phyloP scores from a whole-genome alignment of 768 basidiomycete species.

The Kwoniella pini region DNA sequence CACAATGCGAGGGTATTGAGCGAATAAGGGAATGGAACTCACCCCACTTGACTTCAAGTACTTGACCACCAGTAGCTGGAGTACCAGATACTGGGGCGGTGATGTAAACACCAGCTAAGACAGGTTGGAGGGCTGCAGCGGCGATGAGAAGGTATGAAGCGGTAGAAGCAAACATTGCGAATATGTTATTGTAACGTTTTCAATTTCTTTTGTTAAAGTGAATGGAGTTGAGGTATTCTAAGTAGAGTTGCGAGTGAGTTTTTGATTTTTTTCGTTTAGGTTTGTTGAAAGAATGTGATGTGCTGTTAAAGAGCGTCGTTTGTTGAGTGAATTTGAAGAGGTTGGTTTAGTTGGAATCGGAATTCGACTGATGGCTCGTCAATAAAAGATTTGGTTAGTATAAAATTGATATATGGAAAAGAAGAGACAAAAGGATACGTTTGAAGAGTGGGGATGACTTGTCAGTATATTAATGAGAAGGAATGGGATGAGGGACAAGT shows the following conservation, averaged over 20 bases:
- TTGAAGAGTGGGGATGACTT: conserved; percentile 1
- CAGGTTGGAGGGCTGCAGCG: conserved; percentile 34
- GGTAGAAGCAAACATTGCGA: conserved; percentile 37
- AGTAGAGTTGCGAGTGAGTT: too few relatives aligned
- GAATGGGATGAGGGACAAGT: not conserved
- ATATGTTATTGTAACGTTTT: conserved; percentile 4
- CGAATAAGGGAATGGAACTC: too few relatives aligned
- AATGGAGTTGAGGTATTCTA: not conserved
- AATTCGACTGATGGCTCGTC: conserved; percentile 12
- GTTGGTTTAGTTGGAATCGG: conserved; percentile 13
- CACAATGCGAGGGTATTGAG: too few relatives aligned
- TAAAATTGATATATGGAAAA: not conserved
- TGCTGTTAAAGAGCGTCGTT: not conserved
- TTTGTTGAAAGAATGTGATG: not conserved
- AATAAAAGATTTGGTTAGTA: not conserved
- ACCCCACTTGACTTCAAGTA: conserved; percentile 51
- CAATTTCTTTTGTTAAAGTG: not conserved
- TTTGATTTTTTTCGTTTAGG: not conserved
- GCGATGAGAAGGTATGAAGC: conserved; percentile 31
- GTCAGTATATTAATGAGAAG: not conserved
- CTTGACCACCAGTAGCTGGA: conserved; percentile 40
- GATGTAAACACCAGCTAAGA: conserved; percentile 50
- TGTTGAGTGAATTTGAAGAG: not conserved
- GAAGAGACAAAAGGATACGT: not conserved
- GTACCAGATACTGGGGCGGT: conserved; percentile 46